Evolutionary conservation across 768 basidiomycete species (phyloP).

Genomic region (Lentinula raphanica): DNA sequence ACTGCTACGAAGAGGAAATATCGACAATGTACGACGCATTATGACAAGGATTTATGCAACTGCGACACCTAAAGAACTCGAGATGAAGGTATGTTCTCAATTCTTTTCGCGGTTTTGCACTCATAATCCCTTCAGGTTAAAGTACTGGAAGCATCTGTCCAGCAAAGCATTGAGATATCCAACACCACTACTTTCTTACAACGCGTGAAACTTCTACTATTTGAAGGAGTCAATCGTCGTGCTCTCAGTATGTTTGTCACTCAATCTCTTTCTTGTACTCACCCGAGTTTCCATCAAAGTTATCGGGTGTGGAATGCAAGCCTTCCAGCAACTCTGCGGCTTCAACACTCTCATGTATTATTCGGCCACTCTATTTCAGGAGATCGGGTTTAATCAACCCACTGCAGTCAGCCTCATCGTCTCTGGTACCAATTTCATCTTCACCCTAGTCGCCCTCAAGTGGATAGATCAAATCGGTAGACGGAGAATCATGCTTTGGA

Average conservation of each 20-base stretch:
- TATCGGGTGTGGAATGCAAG: conserved; percentile 76
- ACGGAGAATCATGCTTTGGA: conserved; percentile 63
- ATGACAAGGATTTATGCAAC: conserved; percentile 65
- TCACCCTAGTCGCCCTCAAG: conserved; percentile 70
- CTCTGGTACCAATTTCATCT: conserved; percentile 74
- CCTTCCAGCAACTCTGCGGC: conserved; percentile 78
- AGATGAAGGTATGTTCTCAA: conserved; percentile 48
- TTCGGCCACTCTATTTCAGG: conserved; percentile 73
- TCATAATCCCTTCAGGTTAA: conserved; percentile 34
- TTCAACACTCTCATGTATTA: conserved; percentile 75
- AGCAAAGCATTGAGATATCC: conserved; percentile 55
- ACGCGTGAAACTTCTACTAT: conserved; percentile 49
- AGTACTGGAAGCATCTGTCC: conserved; percentile 54
- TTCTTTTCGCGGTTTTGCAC: not conserved
- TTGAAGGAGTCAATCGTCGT: conserved; percentile 55
- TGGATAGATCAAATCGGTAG: conserved; percentile 71
- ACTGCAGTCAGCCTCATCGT: conserved; percentile 78
- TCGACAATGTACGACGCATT: conserved; percentile 45
- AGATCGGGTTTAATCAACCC: conserved; percentile 78
- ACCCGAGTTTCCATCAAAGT: conserved; percentile 35
- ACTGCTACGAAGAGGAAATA: conserved; percentile 51
- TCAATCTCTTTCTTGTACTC: not conserved
- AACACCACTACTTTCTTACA: conserved; percentile 57
- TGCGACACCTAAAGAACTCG: conserved; percentile 59
- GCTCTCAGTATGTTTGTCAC: conserved; percentile 56